These are phyloP conservation scores for Gymnopilus junonius DNA, from an alignment of 768 basidiomycete genomes.

Conservation along the genomic window DNA sequence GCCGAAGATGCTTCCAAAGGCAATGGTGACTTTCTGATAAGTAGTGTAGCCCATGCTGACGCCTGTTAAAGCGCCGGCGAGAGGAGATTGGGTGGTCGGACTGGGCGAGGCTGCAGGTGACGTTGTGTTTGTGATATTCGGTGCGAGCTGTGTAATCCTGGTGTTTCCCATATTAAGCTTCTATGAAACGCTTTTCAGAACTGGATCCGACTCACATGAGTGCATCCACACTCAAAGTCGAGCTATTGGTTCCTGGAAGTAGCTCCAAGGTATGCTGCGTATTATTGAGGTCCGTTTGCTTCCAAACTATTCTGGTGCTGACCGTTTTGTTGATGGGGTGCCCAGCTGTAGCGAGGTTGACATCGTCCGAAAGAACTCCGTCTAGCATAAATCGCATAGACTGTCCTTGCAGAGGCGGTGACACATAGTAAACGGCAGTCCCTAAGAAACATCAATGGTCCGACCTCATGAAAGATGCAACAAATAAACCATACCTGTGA, in stretches of 20 bases:
- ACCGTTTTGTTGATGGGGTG: constrained; percentile 3
- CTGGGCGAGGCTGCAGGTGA: neutral
- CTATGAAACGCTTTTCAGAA: neutral
- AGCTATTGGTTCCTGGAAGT: constrained; percentile 17
- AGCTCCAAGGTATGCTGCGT: constrained; percentile 22
- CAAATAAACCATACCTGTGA: constrained; percentile 21
- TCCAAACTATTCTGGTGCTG: constrained; percentile 21
- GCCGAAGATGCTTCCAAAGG: constrained; percentile 18
- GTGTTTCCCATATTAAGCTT: neutral
- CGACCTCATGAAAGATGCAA: neutral
- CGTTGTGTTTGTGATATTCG: neutral
- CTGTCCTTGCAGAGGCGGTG: constrained; percentile 16
- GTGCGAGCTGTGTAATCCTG: constrained; percentile 12
- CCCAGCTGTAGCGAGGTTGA: constrained; percentile 18
- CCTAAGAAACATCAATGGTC: constrained; percentile 8
- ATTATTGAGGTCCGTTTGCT: constrained; percentile 16
- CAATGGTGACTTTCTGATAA: constrained; percentile 13
- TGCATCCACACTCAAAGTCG: constrained; percentile 25
- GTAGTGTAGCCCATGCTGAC: constrained; percentile 1
- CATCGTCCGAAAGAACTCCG: constrained; percentile 11
- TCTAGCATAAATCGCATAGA: constrained; percentile 22
- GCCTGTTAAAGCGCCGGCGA: neutral
- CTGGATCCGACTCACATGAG: constrained; percentile 18
- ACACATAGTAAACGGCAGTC: constrained; percentile 25
- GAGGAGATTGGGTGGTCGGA: neutral